phyloP scores from a whole-genome alignment of 306 rosid genomes.

The Aeschynomene evenia region DNA sequence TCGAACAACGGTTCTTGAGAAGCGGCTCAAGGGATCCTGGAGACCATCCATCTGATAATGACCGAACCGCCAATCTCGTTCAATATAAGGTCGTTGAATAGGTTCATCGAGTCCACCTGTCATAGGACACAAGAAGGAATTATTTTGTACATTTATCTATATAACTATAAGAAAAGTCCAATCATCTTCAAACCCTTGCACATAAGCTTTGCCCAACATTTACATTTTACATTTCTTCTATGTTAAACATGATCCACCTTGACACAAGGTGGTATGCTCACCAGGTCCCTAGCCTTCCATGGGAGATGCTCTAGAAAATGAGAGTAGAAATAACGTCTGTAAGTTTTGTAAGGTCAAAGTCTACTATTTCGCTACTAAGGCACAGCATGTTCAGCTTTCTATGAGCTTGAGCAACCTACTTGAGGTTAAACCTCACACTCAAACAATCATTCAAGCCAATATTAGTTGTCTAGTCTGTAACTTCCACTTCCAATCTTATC shows the following conservation, averaged over 20 bases:
- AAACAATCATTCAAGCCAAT: neutral
- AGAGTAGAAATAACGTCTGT: neutral
- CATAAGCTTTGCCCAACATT: conserved; percentile 4
- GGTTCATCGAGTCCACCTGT: conserved; percentile 95
- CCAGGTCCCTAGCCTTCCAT: neutral
- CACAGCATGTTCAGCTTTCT: neutral
- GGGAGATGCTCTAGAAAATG: neutral
- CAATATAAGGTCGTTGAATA: conserved; percentile 58
- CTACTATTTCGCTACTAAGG: neutral
- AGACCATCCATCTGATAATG: conserved; percentile 93
- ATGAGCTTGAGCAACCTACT: neutral
- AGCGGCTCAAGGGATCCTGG: conserved; percentile 73
- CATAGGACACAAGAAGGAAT: conserved; percentile 14
- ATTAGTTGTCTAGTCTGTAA: neutral
- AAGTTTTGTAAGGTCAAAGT: neutral
- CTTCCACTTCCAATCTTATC: neutral
- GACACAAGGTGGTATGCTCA: neutral
- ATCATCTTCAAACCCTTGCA: neutral
- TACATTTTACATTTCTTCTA: neutral
- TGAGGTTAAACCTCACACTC: conserved; percentile 3
- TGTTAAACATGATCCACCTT: neutral
- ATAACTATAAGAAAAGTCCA: neutral
- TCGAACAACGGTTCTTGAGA: conserved; percentile 52
- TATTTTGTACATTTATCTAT: neutral
- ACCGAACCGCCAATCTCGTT: conserved; percentile 94